Conservation (phyloP, 2,329 filamentous ascomycete genomes). For the Thelonectria rubi region DNA sequence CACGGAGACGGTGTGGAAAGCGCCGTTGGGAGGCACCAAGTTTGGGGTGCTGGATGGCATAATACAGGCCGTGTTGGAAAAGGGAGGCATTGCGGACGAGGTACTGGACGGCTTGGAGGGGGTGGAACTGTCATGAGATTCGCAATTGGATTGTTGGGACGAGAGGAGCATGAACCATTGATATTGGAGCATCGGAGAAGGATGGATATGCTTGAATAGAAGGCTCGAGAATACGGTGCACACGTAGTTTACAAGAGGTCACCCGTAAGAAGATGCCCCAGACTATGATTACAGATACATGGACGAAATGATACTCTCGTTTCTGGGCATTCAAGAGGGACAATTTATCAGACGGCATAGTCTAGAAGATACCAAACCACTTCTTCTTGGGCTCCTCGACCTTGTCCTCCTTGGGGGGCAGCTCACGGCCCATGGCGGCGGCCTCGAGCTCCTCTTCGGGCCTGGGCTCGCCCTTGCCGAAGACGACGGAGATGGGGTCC, state of each 20-base stretch:
- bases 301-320: neutral
- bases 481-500: slow-evolving; percentile 60
- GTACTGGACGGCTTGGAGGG: slow-evolving; percentile 82
- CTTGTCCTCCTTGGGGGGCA: slow-evolving; percentile 44
- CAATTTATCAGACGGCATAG: neutral
- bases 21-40: slow-evolving; percentile 84
- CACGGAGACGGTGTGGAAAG: slow-evolving; percentile 83
- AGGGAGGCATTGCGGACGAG: slow-evolving; percentile 84
- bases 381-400: slow-evolving; percentile 66
- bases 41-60: slow-evolving; percentile 76
- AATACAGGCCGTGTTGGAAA: slow-evolving; percentile 78
- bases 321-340: neutral
- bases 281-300: slow-evolving; percentile 9
- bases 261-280: slow-evolving; percentile 23
- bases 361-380: slow-evolving; percentile 84
- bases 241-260: slow-evolving; percentile 31
- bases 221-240: slow-evolving; percentile 21
- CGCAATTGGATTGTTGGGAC: neutral
- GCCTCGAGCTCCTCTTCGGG: slow-evolving; percentile 50
- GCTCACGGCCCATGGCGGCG: slow-evolving; percentile 48
- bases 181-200: neutral
- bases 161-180: neutral
- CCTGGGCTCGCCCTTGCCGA: slow-evolving; percentile 49
- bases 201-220: slow-evolving; percentile 16
- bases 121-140: slow-evolving; percentile 69